A percentile compares a stretch with the other conserved stretches of the same genome.
phyloP scores from a whole-genome alignment of 768 basidiomycete genomes.

The Paxillus involutus region DNA sequence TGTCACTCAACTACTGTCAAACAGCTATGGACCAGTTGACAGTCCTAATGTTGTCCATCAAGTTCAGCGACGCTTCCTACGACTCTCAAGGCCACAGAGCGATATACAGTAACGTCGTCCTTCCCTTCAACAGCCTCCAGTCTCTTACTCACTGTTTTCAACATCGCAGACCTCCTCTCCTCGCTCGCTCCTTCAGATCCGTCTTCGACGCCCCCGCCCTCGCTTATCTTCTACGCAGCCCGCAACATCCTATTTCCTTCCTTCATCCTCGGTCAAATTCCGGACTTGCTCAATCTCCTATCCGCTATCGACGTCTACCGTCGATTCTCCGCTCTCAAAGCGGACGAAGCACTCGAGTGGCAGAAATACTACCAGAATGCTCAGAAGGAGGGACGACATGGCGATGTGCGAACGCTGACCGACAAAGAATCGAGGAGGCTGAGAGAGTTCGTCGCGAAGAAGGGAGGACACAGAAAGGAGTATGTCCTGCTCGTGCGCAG shows the following conservation, averaged over 20 bases:
- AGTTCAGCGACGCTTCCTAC: slow-evolving; percentile 16
- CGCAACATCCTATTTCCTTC: slow-evolving; percentile 29
- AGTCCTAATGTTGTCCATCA: slow-evolving; percentile 12
- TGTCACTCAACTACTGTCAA: background rate
- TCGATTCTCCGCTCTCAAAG: slow-evolving; percentile 12
- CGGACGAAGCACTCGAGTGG: slow-evolving; percentile 24
- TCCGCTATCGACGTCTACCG: slow-evolving; percentile 23
- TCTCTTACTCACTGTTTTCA: background rate
- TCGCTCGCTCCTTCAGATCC: background rate
- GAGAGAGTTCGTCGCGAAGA: slow-evolving; percentile 8
- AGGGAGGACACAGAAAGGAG: slow-evolving; percentile 14
- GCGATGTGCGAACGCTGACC: slow-evolving; percentile 19
- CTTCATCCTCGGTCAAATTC: slow-evolving; percentile 31
- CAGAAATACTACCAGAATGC: slow-evolving; percentile 21
- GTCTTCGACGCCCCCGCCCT: slow-evolving; percentile 7
- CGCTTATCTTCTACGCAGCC: slow-evolving; percentile 24
- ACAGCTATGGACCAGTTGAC: slow-evolving; percentile 9
- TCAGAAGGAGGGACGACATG: background rate
- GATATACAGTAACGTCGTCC: slow-evolving; percentile 15
- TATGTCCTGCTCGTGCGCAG: slow-evolving; percentile 23
- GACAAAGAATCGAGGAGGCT: slow-evolving; percentile 15
- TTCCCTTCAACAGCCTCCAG: background rate
- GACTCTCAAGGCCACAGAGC: slow-evolving; percentile 4
- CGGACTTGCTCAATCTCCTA: slow-evolving; percentile 28
- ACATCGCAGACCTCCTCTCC: slow-evolving; percentile 9